phyloP scores from a whole-genome alignment of 2,329 filamentous ascomycete species.

The Lecanicillium sp. region DNA sequence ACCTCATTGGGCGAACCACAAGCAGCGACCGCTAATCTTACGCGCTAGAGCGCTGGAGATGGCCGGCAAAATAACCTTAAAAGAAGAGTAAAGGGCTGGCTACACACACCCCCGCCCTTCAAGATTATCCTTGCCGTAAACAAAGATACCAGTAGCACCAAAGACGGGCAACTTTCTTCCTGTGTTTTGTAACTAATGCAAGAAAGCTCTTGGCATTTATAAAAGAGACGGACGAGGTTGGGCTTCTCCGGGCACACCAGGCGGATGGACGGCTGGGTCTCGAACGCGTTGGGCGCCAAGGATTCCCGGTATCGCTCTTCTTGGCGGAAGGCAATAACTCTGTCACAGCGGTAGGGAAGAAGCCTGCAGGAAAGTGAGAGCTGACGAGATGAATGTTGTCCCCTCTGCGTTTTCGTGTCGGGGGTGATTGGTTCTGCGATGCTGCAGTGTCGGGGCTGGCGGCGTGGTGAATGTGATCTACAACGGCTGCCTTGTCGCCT shows the following conservation, averaged over 20 bases:
- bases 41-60: constrained; percentile 3
- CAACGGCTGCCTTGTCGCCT: too few relatives aligned
- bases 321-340: constrained; percentile 1
- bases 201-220: constrained; percentile 1
- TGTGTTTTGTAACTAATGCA: not conserved
- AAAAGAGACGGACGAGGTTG: not conserved
- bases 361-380: too few relatives aligned
- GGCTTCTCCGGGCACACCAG: not conserved
- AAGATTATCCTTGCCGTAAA: not conserved
- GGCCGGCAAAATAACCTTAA: not conserved
- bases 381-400: too few relatives aligned
- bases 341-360: not conserved
- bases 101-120: too few relatives aligned
- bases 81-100: too few relatives aligned
- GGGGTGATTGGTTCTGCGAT: too few relatives aligned
- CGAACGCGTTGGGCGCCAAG: constrained; percentile 5
- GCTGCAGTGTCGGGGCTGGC: too few relatives aligned
- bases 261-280: not conserved
- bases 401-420: too few relatives aligned
- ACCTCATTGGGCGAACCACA: not conserved
- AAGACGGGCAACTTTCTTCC: too few relatives aligned
- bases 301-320: not conserved
- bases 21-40: too few relatives aligned
- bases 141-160: not conserved
- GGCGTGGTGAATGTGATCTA: too few relatives aligned